Conservation (phyloP, 2,329 filamentous ascomycete species). For the Diaporthe capsici region DNA sequence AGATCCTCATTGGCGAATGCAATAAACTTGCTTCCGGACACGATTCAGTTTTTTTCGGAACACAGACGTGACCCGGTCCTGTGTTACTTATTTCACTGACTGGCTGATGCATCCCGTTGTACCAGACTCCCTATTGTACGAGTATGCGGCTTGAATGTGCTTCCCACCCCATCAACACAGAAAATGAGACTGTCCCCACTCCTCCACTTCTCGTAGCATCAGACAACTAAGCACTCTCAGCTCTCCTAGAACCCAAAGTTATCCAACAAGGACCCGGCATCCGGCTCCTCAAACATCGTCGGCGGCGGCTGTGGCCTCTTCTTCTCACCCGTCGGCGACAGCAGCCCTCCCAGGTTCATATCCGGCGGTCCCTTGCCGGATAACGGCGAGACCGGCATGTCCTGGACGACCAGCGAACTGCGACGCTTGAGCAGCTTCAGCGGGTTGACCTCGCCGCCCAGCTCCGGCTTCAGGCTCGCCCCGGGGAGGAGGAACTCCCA, state of each 20-base stretch:
- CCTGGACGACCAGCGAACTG: conserved; percentile 85
- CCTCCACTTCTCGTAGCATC: background rate
- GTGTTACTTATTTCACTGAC: background rate
- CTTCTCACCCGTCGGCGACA: conserved; percentile 42
- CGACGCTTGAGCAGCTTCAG: conserved; percentile 78
- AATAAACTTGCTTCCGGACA: background rate
- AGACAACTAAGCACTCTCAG: background rate
- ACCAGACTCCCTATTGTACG: background rate
- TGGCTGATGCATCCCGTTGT: conserved; percentile 1
- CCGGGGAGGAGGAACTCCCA: conserved; percentile 82
- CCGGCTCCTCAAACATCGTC: conserved; percentile 92
- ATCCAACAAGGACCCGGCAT: conserved; percentile 88
- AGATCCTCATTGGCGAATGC: no score
- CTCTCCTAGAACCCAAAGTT: conserved; percentile 86
- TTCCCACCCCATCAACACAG: background rate
- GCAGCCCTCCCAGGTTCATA: conserved; percentile 51
- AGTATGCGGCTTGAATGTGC: background rate
- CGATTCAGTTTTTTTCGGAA: background rate
- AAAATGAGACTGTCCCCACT: background rate
- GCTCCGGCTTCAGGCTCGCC: conserved; percentile 49
- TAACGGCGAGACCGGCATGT: conserved; percentile 67
- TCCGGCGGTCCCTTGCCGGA: conserved; percentile 53
- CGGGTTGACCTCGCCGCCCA: conserved; percentile 71
- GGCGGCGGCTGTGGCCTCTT: conserved; percentile 69
- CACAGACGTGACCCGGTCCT: background rate